These are phyloP conservation scores for Erythrobasidium hasegawianum DNA, from an alignment of 1,284 basidiomycete species.

Conservation along the genomic window DNA sequence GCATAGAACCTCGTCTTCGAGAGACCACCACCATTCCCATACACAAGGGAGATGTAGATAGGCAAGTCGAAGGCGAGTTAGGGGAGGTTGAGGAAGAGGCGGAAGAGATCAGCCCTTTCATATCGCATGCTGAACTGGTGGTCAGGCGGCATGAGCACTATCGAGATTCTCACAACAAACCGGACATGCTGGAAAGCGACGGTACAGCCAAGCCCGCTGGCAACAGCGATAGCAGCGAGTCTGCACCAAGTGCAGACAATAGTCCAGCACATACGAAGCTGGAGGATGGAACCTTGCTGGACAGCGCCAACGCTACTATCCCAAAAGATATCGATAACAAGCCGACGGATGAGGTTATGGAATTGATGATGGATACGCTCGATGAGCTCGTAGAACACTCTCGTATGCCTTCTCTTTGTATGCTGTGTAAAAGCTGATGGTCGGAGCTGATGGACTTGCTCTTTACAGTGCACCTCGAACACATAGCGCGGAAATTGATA, in stretches of 20 bases:
- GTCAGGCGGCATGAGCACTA: constrained; percentile 44
- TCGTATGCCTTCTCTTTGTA: background rate
- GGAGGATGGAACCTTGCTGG: too few species aligned
- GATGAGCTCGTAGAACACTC: background rate
- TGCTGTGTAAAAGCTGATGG: too few species aligned
- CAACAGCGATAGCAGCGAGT: too few species aligned
- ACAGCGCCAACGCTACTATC: background rate
- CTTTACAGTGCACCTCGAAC: constrained; percentile 6
- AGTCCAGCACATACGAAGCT: too few species aligned
- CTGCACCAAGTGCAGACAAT: too few species aligned
- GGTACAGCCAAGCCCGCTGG: too few species aligned
- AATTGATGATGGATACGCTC: background rate
- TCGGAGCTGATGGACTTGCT: too few species aligned
- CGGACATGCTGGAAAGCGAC: too few species aligned
- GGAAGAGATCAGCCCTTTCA: constrained; percentile 45
- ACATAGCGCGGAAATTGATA: background rate
- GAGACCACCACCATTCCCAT: background rate
- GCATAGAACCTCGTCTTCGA: constrained; percentile 10
- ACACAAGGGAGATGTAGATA: background rate
- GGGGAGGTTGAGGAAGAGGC: constrained; percentile 21
- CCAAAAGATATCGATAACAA: background rate
- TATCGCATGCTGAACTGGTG: constrained; percentile 48
- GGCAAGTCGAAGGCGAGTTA: background rate
- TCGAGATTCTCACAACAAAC: constrained; percentile 16
- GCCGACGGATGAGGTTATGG: background rate